These are phyloP conservation scores for Streptanthus diversifolius DNA, from an alignment of 345 rosid species.

Conservation along the genomic window DNA sequence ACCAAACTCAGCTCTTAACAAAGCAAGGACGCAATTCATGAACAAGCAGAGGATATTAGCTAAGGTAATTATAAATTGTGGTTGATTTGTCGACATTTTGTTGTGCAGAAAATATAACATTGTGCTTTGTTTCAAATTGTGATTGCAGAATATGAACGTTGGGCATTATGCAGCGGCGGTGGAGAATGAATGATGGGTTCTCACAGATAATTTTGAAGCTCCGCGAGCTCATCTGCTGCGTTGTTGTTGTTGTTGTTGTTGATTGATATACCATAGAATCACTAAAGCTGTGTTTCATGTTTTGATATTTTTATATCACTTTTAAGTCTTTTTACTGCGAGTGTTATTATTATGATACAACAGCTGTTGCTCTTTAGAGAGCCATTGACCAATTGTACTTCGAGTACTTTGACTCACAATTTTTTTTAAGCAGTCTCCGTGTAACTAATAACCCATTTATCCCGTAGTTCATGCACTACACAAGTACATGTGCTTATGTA, in stretches of 20 bases:
- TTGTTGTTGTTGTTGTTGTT: not conserved
- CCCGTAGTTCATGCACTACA: not conserved
- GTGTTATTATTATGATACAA: not conserved
- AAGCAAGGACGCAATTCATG: constrained; percentile 83
- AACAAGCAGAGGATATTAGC: constrained; percentile 84
- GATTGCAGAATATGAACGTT: constrained; percentile 29
- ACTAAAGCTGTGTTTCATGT: not conserved
- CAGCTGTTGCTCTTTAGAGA: not conserved
- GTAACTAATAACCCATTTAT: not conserved
- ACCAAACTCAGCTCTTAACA: constrained; percentile 69
- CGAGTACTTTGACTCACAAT: not conserved
- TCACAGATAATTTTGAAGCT: not conserved
- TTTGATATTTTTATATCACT: not conserved
- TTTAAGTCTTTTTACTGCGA: not conserved
- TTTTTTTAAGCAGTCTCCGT: not conserved
- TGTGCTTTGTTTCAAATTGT: not conserved
- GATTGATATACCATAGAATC: not conserved
- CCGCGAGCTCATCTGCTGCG: not conserved
- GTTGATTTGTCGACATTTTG: not conserved
- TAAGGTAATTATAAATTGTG: constrained; percentile 38
- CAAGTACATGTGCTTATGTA: no score
- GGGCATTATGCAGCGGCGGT: constrained; percentile 30
- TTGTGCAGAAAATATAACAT: not conserved
- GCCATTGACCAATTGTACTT: constrained; percentile 6
- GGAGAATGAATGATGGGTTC: constrained; percentile 18